Percentiles rank a stretch among this genome's conserved stretches.
Conservation (phyloP, 768 basidiomycete genomes). For the Boletus sp. region DNA sequence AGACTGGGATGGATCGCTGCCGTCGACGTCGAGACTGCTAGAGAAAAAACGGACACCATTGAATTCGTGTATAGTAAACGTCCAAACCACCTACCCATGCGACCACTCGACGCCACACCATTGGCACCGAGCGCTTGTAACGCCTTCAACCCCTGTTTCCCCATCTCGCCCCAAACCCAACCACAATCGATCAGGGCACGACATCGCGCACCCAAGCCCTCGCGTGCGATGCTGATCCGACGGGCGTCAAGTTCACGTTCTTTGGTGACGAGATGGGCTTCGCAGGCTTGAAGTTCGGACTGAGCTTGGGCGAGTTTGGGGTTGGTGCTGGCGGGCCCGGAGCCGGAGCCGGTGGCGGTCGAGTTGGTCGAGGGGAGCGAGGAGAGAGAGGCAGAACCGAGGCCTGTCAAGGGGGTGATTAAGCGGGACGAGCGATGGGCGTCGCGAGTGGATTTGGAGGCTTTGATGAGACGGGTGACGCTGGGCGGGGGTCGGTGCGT, state of each 20-base stretch:
- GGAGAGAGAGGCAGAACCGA: constrained; percentile 44
- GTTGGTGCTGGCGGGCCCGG: constrained; percentile 16
- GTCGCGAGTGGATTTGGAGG: constrained; percentile 54
- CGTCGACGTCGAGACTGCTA: too few species aligned
- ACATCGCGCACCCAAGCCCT: constrained; percentile 61
- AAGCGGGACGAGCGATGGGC: constrained; percentile 31
- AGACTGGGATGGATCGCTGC: constrained; percentile 1
- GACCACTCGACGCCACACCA: neutral
- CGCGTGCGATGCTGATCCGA: constrained; percentile 52
- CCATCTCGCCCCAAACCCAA: constrained; percentile 63
- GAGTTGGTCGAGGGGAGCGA: constrained; percentile 36
- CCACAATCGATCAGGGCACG: constrained; percentile 68
- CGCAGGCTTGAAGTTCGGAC: constrained; percentile 78
- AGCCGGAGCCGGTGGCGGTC: constrained; percentile 20
- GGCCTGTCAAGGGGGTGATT: constrained; percentile 14
- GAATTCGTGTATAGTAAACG: neutral
- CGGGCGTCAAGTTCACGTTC: constrained; percentile 58
- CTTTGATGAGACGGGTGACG: constrained; percentile 76
- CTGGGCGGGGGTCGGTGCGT: constrained; percentile 33
- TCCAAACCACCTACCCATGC: neutral
- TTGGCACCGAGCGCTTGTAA: constrained; percentile 17
- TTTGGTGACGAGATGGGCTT: constrained; percentile 65
- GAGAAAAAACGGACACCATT: neutral
- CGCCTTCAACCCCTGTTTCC: constrained; percentile 51
- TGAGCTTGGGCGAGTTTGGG: constrained; percentile 64